Percentiles rank a stretch among this genome's conserved stretches.
Evolutionary conservation across 495 filamentous ascomycete species (phyloP).

Genomic region (Neurospora sp.): DNA sequence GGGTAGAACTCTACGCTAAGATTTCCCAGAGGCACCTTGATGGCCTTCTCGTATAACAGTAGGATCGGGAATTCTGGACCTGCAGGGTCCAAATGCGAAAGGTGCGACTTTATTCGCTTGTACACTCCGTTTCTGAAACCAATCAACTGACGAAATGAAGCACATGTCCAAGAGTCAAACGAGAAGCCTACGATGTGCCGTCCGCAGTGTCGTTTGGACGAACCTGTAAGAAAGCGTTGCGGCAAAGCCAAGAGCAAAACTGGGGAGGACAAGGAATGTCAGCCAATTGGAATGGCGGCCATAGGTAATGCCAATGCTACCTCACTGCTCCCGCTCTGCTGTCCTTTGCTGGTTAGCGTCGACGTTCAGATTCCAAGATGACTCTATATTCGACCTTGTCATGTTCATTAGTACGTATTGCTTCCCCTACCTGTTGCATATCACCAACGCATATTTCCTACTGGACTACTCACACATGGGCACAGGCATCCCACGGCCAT

Average conservation of each 20-base stretch:
- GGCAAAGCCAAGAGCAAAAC: background rate
- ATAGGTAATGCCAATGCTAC: background rate
- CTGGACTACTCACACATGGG: background rate
- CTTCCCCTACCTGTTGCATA: background rate
- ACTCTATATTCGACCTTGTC: background rate
- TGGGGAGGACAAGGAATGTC: background rate
- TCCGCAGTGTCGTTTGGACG: background rate
- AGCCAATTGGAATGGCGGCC: background rate
- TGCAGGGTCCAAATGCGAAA: background rate
- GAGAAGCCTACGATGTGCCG: background rate
- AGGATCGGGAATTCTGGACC: background rate
- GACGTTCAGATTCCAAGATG: background rate
- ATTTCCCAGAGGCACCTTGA: background rate
- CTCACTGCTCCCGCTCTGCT: background rate
- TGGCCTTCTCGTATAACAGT: background rate
- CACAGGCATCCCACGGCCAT: background rate
- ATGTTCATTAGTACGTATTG: background rate
- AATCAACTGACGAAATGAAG: background rate
- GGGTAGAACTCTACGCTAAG: background rate
- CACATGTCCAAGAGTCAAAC: background rate
- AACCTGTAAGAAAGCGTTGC: background rate
- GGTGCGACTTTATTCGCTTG: background rate
- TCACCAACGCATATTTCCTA: background rate
- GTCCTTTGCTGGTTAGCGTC: background rate
- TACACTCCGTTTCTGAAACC: background rate